Conservation (phyloP, 306 rosid genomes). For the Hippophae tibetana region DNA sequence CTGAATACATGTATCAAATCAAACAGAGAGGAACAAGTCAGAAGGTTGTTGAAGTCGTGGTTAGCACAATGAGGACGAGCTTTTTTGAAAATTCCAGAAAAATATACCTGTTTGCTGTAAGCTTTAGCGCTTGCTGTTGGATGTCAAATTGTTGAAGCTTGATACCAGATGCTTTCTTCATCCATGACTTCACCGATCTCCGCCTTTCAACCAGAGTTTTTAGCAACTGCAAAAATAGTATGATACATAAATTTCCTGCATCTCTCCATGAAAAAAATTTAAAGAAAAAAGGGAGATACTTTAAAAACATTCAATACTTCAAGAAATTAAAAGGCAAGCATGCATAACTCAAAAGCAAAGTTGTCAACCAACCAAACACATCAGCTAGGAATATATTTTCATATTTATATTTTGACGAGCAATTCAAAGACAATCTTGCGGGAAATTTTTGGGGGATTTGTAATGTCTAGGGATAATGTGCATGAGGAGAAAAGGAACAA, state of each 20-base stretch:
- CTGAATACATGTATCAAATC: slow-evolving; percentile 33
- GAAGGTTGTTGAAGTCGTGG: slow-evolving; percentile 1
- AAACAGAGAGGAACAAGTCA: slow-evolving; percentile 8
- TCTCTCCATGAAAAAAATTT: neutral
- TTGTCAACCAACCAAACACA: no score
- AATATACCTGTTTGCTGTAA: slow-evolving; percentile 86
- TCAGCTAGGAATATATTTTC: no score
- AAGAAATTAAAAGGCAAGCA: no score
- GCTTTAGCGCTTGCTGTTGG: slow-evolving; percentile 96
- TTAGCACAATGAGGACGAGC: slow-evolving; percentile 5
- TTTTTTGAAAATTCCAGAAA: slow-evolving; percentile 4
- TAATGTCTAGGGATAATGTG: no score
- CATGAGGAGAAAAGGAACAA: no score
- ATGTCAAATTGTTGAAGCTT: slow-evolving; percentile 80
- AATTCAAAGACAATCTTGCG: no score
- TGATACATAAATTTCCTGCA: slow-evolving; percentile 1
- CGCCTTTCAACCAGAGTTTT: slow-evolving; percentile 74
- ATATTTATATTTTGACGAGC: no score
- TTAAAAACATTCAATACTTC: no score
- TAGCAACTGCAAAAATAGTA: slow-evolving; percentile 45
- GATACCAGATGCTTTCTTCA: slow-evolving; percentile 80
- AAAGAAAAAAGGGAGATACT: neutral
- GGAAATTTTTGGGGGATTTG: no score
- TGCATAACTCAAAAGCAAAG: no score
- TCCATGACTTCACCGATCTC: slow-evolving; percentile 68